Evolutionary conservation across 1,284 basidiomycete genomes (phyloP), one percentile per base, ranked within the genome.

Genomic region (Trametes pubescens): DNA sequence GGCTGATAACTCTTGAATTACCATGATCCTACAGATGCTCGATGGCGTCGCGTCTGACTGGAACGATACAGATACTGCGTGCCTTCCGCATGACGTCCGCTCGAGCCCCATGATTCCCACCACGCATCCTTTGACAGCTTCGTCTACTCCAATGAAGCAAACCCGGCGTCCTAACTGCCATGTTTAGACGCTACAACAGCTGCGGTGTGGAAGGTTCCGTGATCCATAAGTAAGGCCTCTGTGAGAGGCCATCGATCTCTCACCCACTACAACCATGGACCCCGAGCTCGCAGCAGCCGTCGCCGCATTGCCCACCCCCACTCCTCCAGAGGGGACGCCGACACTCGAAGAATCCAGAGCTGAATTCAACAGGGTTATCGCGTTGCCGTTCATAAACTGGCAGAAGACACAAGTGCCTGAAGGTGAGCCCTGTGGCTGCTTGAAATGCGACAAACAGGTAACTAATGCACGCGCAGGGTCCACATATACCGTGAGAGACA

Each of bases 401-500:
- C 47, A 48, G 47, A 26, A 26, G 13, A 9, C 24, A 7, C 47
- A 13, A 2, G 2, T n/a, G 7, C 47, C 47, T 4, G 22, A 24
- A 10, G 47, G 47, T 48, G 24, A 48, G 47, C n/a, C 8, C 16
- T 24, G 2, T 1, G 24, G 11, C 11, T 14, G 3, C 2, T 1
- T 16, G 14, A 4, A 16, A 16, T 43, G 4, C 11, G 6, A 43
- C 18, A 16, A 43, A 43, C 8, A 43, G 4, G 13, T 43, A 4
- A 43, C 9, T 14, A 4, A 43, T 43, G 18, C 5, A 26, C 13
- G 26, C 22, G 24, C 47, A 48, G 47, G 29, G 7, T 51, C 49
- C 8, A 51, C 49, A 4, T 68, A 71, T 38, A 54, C 44, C 8
- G 52, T 69, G 4, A 16, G 59, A 18, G 68, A 72, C 22, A 51